Evolutionary conservation across 768 basidiomycete genomes (phyloP).

Genomic region (Pholiota conissans): DNA sequence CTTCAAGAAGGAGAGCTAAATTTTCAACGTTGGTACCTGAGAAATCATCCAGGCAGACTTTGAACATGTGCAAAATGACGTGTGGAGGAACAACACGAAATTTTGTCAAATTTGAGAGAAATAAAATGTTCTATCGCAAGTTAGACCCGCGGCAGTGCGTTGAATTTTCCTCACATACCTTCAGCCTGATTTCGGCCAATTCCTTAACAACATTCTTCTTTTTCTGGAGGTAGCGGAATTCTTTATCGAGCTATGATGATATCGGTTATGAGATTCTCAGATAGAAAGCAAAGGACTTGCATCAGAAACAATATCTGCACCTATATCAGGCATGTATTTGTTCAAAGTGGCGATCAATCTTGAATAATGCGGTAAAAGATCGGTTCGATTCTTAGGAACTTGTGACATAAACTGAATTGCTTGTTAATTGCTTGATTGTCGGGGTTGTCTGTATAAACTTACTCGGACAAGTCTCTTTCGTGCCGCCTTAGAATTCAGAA

Average conservation of each 20-base stretch:
- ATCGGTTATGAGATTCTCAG: slow-evolving; percentile 4
- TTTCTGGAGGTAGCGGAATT: slow-evolving; percentile 91
- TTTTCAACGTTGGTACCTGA: slow-evolving; percentile 92
- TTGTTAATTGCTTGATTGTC: no score
- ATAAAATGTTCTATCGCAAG: slow-evolving; percentile 88
- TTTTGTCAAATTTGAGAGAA: slow-evolving; percentile 92
- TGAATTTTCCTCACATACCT: slow-evolving; percentile 47
- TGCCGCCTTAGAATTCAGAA: slow-evolving; percentile 95
- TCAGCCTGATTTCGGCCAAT: slow-evolving; percentile 79
- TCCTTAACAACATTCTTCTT: slow-evolving; percentile 95
- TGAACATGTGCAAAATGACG: slow-evolving; percentile 92
- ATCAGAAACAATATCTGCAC: slow-evolving; percentile 73
- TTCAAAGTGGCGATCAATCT: slow-evolving; percentile 86
- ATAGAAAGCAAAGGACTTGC: slow-evolving; percentile 46
- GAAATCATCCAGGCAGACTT: slow-evolving; percentile 96
- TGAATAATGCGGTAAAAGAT: slow-evolving; percentile 92
- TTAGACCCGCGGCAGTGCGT: not conserved
- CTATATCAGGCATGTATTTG: slow-evolving; percentile 93
- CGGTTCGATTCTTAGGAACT: slow-evolving; percentile 84
- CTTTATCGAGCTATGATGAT: slow-evolving; percentile 80
- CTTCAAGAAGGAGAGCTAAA: slow-evolving; percentile 86
- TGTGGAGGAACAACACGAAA: slow-evolving; percentile 90
- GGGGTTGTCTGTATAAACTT: no score
- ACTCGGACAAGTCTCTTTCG: slow-evolving; percentile 90
- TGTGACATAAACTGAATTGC: slow-evolving; percentile 69